Percentiles rank a stretch among this genome's conserved stretches.
Evolutionary conservation across 768 basidiomycete genomes (phyloP).

Genomic region (Terana coerulea): DNA sequence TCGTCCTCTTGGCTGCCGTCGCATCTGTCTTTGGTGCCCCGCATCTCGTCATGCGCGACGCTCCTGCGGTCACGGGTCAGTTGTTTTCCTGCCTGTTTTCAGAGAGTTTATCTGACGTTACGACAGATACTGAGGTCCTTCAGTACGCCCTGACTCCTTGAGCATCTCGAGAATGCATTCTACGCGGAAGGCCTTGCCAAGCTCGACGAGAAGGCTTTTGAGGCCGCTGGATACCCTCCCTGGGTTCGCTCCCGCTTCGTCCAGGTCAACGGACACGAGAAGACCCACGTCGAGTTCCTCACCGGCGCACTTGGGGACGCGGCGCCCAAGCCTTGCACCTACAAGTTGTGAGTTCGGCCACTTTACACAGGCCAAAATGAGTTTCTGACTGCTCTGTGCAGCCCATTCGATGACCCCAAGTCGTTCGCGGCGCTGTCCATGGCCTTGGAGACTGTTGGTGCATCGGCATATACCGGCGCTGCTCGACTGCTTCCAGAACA

Average conservation of each 20-base stretch:
- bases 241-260: conserved; percentile 48
- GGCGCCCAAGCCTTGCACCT: conserved; percentile 51
- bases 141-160: conserved; percentile 48
- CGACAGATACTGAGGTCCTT: conserved; percentile 29
- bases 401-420: conserved; percentile 39
- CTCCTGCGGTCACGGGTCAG: conserved; percentile 10
- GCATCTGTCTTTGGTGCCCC: conserved; percentile 15
- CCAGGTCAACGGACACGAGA: conserved; percentile 55
- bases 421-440: conserved; percentile 43
- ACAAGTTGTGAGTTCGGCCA: conserved; percentile 56
- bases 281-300: conserved; percentile 51
- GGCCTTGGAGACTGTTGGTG: conserved; percentile 50
- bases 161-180: conserved; percentile 45
- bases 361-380: too few species aligned
- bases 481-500: conserved; percentile 35
- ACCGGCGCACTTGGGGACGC: conserved; percentile 39
- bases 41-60: conserved; percentile 4
- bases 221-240: conserved; percentile 41
- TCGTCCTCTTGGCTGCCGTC: conserved; percentile 17
- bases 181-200: conserved; percentile 42
- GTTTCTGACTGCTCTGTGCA: conserved; percentile 5
- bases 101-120: not conserved
- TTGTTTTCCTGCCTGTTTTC: not conserved
- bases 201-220: conserved; percentile 44
- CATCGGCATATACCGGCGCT: conserved; percentile 58